A percentile compares a stretch with the other conserved stretches of the same genome.
These are phyloP conservation scores for Tillandsia fasciculata DNA, from an alignment of 176 grass and related monocot species.

Conservation along the genomic window DNA sequence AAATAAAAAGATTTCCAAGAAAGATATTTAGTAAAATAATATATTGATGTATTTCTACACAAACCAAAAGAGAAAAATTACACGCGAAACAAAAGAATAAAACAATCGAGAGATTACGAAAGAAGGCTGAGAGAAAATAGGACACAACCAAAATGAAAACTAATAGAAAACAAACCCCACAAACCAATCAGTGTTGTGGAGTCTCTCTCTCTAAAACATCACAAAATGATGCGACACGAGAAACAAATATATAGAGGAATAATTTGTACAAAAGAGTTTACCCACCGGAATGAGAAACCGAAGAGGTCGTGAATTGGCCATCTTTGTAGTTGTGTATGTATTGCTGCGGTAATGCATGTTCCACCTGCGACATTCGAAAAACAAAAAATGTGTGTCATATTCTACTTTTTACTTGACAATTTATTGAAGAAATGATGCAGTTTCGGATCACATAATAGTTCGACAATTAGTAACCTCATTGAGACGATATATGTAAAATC, in stretches of 20 bases:
- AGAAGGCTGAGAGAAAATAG: neutral
- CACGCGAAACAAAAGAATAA: neutral
- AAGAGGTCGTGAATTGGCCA: conserved; percentile 57
- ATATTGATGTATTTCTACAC: neutral
- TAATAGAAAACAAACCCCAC: neutral
- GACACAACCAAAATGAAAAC: neutral
- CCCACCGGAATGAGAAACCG: conserved; percentile 79
- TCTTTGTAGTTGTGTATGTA: conserved; percentile 70
- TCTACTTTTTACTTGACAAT: neutral
- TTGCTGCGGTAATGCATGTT: conserved; percentile 81
- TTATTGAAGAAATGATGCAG: neutral
- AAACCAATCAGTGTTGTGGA: neutral
- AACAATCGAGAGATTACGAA: neutral
- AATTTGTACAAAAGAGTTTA: conserved; percentile 16
- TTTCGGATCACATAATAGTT: neutral
- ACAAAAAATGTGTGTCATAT: neutral
- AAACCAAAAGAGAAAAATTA: neutral
- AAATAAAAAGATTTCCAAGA: too few relatives aligned
- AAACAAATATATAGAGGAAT: conserved; percentile 15
- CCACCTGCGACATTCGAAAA: conserved; percentile 42
- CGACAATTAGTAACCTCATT: too few relatives aligned
- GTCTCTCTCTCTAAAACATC: neutral
- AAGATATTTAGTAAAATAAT: too few relatives aligned
- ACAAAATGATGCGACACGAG: neutral
- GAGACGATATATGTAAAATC: too few relatives aligned